Base-by-base conservation (phyloP, 768 basidiomycete genomes). In the Lactarius tabidus region DNA sequence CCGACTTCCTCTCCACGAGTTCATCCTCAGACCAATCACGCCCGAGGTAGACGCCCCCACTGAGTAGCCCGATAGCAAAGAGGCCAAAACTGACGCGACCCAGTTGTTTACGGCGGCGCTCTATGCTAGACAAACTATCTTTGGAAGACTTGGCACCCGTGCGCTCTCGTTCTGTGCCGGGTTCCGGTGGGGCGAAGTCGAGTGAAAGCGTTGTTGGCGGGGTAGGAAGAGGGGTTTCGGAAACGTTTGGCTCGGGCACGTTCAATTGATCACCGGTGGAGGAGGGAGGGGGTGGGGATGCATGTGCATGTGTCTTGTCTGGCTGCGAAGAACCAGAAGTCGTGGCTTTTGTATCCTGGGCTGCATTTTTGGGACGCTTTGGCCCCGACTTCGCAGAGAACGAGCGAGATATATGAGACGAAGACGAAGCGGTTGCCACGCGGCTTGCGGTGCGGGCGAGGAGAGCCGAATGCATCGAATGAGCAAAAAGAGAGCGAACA, bases 111-210 rank as follows among this genome's bases (percentile, higher is more conserved):
- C 92, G 81, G 71, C 82, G 82, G 69, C 83, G 81, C 76, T 97
- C 96, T 66, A 88, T 89, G 58, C 87, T 86, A 20, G 90, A 90
- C 60, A 93, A 81, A 17, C 87, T 85, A 58, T 89, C 87, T 70
- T 88, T 90, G 18, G 90, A 88, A 3, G 90, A 92, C 73, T 78
- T 81, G 58, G 91, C 91, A 17, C 91, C 91, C 0, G 91, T 93
- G 59, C 86, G 79, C 65, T 83, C 80, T 76, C 74, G 52, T 76
- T 74, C 55, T 79, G 75, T 18, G 77, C 77, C 68, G 1, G 66
- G 62, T 52, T 69, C 66, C 8, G 66, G 41, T 9, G 87, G 86
- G 20, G 85, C 81, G 69, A 90, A 88, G 74, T 91, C 89, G 23
- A 90, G 79, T 60, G 69, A 70, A 38, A 68, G 69, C 35, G 57